Evolutionary conservation across 331 rosid genomes (phyloP).

Genomic region (Erythrophleum ivorense): DNA sequence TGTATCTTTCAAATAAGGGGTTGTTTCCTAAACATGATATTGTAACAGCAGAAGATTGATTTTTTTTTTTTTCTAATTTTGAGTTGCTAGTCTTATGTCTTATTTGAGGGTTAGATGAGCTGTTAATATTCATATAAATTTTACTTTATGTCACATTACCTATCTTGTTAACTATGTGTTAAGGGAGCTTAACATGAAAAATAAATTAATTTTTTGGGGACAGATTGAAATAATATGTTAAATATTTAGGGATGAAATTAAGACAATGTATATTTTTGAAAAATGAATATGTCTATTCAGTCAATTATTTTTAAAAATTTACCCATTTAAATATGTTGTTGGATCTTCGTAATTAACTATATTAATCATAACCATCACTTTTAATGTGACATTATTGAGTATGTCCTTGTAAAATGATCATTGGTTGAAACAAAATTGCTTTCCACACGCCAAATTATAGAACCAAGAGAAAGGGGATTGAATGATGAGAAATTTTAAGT

Average conservation of each 20-base stretch:
- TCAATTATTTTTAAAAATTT: neutral
- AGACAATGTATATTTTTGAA: neutral
- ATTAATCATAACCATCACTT: neutral
- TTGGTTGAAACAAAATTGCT: neutral
- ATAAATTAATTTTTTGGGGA: too few species aligned
- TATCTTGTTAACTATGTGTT: too few species aligned
- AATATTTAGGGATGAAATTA: neutral
- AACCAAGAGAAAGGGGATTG: slow-evolving; percentile 2
- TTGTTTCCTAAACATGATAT: too few species aligned
- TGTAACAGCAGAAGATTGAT: too few species aligned
- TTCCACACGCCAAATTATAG: neutral
- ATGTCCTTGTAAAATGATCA: neutral
- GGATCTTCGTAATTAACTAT: neutral
- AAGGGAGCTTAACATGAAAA: neutral
- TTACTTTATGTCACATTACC: too few species aligned
- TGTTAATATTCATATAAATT: too few species aligned
- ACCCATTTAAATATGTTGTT: neutral
- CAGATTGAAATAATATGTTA: neutral
- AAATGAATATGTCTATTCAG: neutral
- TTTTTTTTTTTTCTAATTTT: too few species aligned
- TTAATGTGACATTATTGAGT: slow-evolving; percentile 1
- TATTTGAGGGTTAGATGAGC: too few species aligned
- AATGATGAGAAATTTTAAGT: neutral
- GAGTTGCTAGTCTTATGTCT: too few species aligned
- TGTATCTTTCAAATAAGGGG: too few species aligned